These are phyloP conservation scores for Lentinula sp. DNA, from an alignment of 768 basidiomycete genomes.

Conservation along the genomic window DNA sequence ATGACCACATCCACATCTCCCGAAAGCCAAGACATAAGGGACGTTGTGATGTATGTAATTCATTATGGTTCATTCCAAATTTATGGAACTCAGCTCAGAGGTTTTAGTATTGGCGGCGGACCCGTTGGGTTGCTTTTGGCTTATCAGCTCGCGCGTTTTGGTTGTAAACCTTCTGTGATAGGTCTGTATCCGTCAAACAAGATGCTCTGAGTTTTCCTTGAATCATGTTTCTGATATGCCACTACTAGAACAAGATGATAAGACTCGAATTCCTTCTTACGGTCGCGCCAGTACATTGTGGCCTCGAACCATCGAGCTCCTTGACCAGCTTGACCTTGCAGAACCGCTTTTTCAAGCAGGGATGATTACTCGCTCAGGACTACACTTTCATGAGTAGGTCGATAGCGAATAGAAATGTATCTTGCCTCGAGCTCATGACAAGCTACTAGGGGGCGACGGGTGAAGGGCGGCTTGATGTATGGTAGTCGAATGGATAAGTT, in stretches of 20 bases:
- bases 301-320: slow-evolving; percentile 8
- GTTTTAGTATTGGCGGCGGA: slow-evolving; percentile 4
- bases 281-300: slow-evolving; percentile 6
- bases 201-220: neutral
- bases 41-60: neutral
- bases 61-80: neutral
- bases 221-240: neutral
- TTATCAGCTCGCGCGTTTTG: slow-evolving; percentile 7
- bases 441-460: slow-evolving; percentile 2
- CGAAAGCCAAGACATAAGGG: neutral
- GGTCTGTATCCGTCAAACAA: neutral
- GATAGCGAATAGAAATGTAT: neutral
- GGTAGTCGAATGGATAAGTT: slow-evolving; percentile 12
- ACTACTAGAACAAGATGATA: slow-evolving; percentile 5
- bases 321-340: slow-evolving; percentile 7
- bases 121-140: slow-evolving; percentile 5
- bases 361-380: slow-evolving; percentile 3
- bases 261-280: slow-evolving; percentile 3
- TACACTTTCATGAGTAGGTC: slow-evolving; percentile 4
- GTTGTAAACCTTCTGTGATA: neutral
- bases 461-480: slow-evolving; percentile 11
- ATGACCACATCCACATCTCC: neutral
- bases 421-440: neutral
- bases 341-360: slow-evolving; percentile 4
- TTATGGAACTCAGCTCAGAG: neutral